A percentile compares a stretch with the other conserved stretches of the same genome.
phyloP scores from a whole-genome alignment of 352 stramenopile species.

The Pythium sp. region DNA sequence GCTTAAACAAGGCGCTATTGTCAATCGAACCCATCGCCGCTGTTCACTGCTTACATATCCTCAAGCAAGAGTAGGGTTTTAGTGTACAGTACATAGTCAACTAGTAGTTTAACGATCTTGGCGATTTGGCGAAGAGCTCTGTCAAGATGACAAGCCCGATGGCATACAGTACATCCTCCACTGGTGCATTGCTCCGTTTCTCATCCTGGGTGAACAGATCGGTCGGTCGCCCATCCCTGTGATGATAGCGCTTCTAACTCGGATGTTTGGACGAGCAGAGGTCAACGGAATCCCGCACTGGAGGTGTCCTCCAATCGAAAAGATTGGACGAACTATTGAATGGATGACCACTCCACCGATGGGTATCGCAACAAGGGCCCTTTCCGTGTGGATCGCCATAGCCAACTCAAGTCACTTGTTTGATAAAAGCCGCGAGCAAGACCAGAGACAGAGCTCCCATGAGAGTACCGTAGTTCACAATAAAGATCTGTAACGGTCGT shows the following conservation, averaged over 20 bases:
- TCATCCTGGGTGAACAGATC: not conserved
- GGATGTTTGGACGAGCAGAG: not conserved
- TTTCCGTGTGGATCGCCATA: not conserved
- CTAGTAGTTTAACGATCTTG: not conserved
- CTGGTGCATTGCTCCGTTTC: not conserved
- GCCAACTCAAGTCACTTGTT: not conserved
- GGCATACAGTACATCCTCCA: too few relatives aligned
- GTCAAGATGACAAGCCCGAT: not conserved
- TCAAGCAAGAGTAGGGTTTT: too few relatives aligned
- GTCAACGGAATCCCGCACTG: not conserved
- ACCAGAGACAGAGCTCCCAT: too few relatives aligned
- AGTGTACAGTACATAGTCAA: not conserved
- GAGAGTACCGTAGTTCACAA: not conserved
- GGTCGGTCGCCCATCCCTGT: not conserved
- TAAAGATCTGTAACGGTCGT: too few relatives aligned
- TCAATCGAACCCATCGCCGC: not conserved
- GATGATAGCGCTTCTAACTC: not conserved
- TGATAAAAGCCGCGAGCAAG: too few relatives aligned
- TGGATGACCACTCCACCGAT: not conserved
- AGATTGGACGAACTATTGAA: constrained; percentile 1
- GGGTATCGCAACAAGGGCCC: not conserved
- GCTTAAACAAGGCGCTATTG: not conserved
- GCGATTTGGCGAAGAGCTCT: not conserved
- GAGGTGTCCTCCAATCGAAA: not conserved
- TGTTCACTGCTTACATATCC: not conserved